Evolutionary conservation across 768 basidiomycete species (phyloP).

Genomic region (Lactarius akahatsu): DNA sequence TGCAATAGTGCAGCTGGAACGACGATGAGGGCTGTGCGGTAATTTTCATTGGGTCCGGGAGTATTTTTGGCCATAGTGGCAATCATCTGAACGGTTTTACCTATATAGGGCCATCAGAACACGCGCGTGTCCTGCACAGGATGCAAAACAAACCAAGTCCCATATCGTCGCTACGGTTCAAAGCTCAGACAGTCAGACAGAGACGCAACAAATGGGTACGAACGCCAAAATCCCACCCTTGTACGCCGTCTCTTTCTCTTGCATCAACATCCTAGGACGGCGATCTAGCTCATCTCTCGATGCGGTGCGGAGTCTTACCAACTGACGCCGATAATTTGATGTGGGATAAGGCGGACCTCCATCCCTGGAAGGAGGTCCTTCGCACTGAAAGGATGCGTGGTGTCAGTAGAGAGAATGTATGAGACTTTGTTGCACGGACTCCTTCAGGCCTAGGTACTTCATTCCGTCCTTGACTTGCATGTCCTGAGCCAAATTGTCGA

Average conservation of each 20-base stretch:
- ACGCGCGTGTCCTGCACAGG: not conserved
- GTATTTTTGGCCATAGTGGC: constrained; percentile 72
- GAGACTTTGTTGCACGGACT: constrained; percentile 38
- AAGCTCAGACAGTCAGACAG: not conserved
- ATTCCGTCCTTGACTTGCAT: constrained; percentile 53
- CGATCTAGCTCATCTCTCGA: not conserved
- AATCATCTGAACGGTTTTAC: constrained; percentile 79
- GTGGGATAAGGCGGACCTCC: constrained; percentile 66
- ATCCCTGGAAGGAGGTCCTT: constrained; percentile 65
- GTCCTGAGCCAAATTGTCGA: constrained; percentile 56
- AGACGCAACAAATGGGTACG: constrained; percentile 30
- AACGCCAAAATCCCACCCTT: constrained; percentile 66
- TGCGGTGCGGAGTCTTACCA: constrained; percentile 46
- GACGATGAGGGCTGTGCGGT: constrained; percentile 65
- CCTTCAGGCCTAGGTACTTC: constrained; percentile 49
- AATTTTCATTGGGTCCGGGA: constrained; percentile 46
- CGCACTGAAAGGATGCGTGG: constrained; percentile 37
- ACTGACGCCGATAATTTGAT: constrained; percentile 74
- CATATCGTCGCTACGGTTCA: constrained; percentile 59
- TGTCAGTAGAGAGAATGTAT: not conserved
- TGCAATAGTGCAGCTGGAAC: constrained; percentile 73
- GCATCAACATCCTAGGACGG: constrained; percentile 60
- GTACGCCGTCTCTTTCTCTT: constrained; percentile 48
- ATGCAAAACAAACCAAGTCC: constrained; percentile 43
- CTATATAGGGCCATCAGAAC: constrained; percentile 32